Conservation (phyloP, 2,329 filamentous ascomycete genomes). For the Alternaria solani region DNA sequence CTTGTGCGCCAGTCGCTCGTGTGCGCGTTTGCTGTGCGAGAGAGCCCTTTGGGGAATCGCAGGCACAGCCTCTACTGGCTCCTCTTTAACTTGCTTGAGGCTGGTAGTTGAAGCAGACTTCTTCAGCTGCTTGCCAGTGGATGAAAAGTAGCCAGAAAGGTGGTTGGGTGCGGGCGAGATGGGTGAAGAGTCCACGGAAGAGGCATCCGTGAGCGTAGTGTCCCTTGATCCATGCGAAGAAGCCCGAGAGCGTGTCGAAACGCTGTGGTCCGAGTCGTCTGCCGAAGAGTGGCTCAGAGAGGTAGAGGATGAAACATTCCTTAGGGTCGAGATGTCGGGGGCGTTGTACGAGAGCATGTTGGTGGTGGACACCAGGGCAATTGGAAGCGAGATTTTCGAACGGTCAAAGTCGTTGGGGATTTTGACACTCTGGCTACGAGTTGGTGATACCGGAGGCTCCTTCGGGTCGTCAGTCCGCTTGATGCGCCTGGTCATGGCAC, state of each 20-base stretch:
- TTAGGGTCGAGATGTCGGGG: conserved; percentile 71
- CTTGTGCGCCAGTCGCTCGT: conserved; percentile 76
- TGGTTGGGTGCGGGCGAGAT: conserved; percentile 65
- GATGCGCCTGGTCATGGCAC: conserved; percentile 74
- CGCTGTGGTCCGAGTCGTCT: conserved; percentile 75
- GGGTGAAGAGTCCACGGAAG: conserved; percentile 57
- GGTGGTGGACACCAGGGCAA: conserved; percentile 89
- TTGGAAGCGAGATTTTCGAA: conserved; percentile 83
- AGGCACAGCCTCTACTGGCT: conserved; percentile 60
- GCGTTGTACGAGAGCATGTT: conserved; percentile 97
- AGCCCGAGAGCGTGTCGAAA: conserved; percentile 55
- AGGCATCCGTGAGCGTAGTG: conserved; percentile 71
- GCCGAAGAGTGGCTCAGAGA: conserved; percentile 65
- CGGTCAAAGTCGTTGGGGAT: conserved; percentile 61
- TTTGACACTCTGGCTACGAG: conserved; percentile 58
- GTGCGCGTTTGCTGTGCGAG: conserved; percentile 88
- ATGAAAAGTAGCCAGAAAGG: conserved; percentile 65
- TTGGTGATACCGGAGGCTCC: conserved; percentile 38
- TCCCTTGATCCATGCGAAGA: conserved; percentile 63
- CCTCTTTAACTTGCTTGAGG: conserved; percentile 39
- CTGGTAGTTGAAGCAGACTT: conserved; percentile 52
- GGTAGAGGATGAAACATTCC: conserved; percentile 59
- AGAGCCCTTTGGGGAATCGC: conserved; percentile 78
- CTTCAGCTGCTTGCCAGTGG: conserved; percentile 56
- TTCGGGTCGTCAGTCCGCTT: conserved; percentile 60